Conservation (phyloP, 768 basidiomycete species). For the Lepiota brunneoincarnata region DNA sequence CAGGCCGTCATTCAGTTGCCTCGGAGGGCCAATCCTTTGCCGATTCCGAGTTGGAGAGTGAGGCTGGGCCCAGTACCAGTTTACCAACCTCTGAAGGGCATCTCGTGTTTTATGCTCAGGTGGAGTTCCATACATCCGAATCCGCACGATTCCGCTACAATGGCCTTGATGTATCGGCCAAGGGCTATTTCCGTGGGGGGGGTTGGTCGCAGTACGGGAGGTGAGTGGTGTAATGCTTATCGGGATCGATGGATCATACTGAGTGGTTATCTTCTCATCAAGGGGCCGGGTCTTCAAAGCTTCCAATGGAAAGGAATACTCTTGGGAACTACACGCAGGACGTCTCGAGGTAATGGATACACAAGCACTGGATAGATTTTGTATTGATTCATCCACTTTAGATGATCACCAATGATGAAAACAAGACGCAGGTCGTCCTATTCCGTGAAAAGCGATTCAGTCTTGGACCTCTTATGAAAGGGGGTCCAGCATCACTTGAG, state of each 20-base stretch:
- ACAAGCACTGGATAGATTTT: background rate
- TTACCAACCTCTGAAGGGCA: background rate
- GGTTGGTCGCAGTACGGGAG: constrained; percentile 12
- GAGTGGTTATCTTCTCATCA: background rate
- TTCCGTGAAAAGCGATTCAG: constrained; percentile 15
- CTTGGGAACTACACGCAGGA: constrained; percentile 26
- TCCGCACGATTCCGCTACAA: constrained; percentile 12
- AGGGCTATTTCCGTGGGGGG: constrained; percentile 19
- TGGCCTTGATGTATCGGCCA: background rate
- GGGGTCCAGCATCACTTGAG: constrained; percentile 22
- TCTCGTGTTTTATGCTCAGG: constrained; percentile 9
- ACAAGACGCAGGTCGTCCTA: constrained; percentile 17
- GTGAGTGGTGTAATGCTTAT: constrained; percentile 8
- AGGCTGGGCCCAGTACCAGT: background rate
- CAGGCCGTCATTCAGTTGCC: background rate
- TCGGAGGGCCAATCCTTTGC: background rate
- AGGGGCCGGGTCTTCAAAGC: constrained; percentile 14
- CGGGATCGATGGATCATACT: background rate
- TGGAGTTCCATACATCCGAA: constrained; percentile 14
- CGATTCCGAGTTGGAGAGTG: background rate
- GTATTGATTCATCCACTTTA: background rate
- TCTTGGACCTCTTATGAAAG: constrained; percentile 9
- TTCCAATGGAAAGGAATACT: constrained; percentile 24
- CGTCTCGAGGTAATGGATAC: constrained; percentile 16
- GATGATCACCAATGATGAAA: constrained; percentile 19